phyloP scores from a whole-genome alignment of 176 grass and related monocot genomes.

The Secale cereale region DNA sequence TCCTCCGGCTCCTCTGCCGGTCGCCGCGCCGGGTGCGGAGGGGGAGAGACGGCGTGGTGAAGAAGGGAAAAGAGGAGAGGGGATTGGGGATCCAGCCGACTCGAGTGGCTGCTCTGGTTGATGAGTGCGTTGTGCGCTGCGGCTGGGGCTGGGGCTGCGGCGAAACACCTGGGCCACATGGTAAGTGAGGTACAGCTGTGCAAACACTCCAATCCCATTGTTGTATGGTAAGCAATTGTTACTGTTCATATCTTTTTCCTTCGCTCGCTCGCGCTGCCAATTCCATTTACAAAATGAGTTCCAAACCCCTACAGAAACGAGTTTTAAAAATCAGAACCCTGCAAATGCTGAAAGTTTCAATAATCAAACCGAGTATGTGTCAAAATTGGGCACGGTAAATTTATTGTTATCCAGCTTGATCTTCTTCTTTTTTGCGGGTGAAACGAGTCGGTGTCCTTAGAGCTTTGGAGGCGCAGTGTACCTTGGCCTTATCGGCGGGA shows the following conservation, averaged over 20 bases:
- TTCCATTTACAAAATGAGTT: too few species aligned
- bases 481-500: too few species aligned
- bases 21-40: neutral
- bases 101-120: constrained; percentile 11
- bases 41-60: neutral
- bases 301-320: too few species aligned
- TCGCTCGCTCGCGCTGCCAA: too few species aligned
- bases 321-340: neutral
- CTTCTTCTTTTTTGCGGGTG: neutral
- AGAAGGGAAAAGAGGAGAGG: neutral
- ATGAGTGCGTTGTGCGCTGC: neutral
- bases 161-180: neutral
- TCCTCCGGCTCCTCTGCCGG: neutral
- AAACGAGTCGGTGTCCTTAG: too few species aligned
- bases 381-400: neutral
- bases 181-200: constrained; percentile 15
- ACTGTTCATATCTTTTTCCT: too few species aligned
- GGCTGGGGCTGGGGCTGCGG: neutral
- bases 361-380: neutral
- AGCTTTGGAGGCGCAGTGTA: too few species aligned
- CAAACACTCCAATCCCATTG: neutral
- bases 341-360: neutral
- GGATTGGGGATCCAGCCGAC: constrained; percentile 4
- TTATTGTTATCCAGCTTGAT: neutral
- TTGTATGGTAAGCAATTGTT: too few species aligned